Conservation (phyloP, 805 yeast species). For the Saccharomycopsis fermentans region DNA sequence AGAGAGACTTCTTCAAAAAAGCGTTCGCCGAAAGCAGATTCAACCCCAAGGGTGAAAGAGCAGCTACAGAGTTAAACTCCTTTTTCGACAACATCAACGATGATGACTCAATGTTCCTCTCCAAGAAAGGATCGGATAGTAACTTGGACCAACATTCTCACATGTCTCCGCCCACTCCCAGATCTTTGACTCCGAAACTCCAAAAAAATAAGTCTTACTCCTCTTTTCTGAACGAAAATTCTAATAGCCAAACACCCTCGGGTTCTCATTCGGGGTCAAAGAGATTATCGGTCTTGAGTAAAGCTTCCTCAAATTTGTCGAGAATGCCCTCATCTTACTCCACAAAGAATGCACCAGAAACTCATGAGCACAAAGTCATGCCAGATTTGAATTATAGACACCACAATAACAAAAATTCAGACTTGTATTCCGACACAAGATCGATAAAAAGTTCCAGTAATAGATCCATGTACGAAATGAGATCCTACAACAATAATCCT, state of each 20-base stretch:
- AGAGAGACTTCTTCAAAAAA: not conserved
- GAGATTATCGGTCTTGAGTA: not conserved
- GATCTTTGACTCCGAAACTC: not conserved
- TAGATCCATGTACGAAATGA: not conserved
- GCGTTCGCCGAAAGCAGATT: not conserved
- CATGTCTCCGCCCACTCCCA: not conserved
- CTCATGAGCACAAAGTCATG: not conserved
- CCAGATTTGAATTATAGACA: not conserved
- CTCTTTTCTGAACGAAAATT: not conserved
- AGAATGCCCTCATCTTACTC: not conserved
- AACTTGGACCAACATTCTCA: not conserved
- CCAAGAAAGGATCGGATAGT: not conserved
- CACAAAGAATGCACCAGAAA: not conserved
- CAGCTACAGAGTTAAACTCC: not conserved
- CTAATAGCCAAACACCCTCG: not conserved
- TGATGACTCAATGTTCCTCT: not conserved
- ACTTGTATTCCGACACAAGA: not conserved
- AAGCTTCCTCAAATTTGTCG: not conserved
- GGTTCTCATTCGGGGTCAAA: not conserved
- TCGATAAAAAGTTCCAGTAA: not conserved
- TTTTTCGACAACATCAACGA: constrained; percentile 1
- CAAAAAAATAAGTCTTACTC: not conserved
- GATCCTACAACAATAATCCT: not conserved
- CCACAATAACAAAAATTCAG: not conserved
- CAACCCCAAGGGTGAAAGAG: constrained; percentile 1